A percentile compares a stretch with the other conserved stretches of the same genome.
phyloP scores from a whole-genome alignment of 2,329 filamentous ascomycete species.

The Colletotrichum endophyticum region DNA sequence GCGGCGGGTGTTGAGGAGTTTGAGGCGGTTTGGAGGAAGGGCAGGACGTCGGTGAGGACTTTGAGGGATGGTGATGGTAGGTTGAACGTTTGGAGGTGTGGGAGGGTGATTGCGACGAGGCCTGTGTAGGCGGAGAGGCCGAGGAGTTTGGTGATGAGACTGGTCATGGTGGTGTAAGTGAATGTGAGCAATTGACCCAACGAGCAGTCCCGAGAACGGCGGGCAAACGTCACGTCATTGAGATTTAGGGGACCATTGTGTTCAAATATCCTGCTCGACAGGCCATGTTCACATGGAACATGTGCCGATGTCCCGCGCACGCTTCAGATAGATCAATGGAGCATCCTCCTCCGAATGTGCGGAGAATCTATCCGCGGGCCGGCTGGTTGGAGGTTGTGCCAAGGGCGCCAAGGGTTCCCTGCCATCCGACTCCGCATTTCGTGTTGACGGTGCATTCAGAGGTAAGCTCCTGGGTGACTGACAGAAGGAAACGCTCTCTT shows the following conservation, averaged over 20 bases:
- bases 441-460: neutral
- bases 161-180: neutral
- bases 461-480: neutral
- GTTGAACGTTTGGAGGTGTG: neutral
- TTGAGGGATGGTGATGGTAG: neutral
- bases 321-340: slow-evolving; percentile 18
- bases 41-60: neutral
- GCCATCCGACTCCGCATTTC: neutral
- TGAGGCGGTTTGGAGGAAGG: neutral
- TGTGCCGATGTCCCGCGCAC: neutral
- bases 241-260: neutral
- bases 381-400: neutral
- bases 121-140: slow-evolving; percentile 11
- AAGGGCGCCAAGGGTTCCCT: neutral
- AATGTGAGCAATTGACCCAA: neutral
- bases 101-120: slow-evolving; percentile 6
- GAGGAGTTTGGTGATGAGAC: neutral
- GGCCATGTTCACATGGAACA: no score
- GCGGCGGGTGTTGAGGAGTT: neutral
- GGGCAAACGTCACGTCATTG: neutral
- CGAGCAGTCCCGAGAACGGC: no score
- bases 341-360: slow-evolving; percentile 17
- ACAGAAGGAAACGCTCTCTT: neutral
- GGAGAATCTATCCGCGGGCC: neutral
- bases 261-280: neutral